phyloP scores from a whole-genome alignment of 2,329 filamentous ascomycete species.

The Drechslerella coelobrocha region DNA sequence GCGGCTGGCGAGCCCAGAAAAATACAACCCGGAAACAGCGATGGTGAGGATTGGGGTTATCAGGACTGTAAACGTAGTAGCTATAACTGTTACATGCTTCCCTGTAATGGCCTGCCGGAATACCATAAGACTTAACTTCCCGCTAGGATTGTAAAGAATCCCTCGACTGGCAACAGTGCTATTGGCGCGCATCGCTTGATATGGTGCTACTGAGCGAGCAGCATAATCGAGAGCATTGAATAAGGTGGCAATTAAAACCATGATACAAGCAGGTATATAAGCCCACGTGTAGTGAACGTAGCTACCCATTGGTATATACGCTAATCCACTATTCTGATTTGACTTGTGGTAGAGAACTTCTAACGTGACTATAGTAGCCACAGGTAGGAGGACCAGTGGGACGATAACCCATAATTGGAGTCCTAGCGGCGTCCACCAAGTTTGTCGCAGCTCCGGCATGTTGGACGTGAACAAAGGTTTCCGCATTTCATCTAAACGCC shows the following conservation, averaged over 20 bases:
- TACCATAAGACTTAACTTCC: conserved; percentile 38
- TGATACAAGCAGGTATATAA: conserved; percentile 37
- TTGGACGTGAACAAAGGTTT: conserved; percentile 10
- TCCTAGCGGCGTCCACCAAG: conserved; percentile 46
- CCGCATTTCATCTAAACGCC: conserved; percentile 6
- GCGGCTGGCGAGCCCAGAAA: conserved; percentile 9
- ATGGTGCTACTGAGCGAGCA: conserved; percentile 34
- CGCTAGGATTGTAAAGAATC: conserved; percentile 45
- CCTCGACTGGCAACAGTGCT: conserved; percentile 40
- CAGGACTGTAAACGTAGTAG: conserved; percentile 43
- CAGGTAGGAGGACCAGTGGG: conserved; percentile 29
- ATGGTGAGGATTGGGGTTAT: conserved; percentile 48
- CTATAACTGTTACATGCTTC: conserved; percentile 45
- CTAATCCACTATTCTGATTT: conserved; percentile 23
- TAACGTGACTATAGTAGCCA: conserved; percentile 35
- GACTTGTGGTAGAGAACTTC: conserved; percentile 45
- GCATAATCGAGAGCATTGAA: conserved; percentile 50
- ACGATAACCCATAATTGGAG: conserved; percentile 45
- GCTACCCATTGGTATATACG: conserved; percentile 33
- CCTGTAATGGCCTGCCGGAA: conserved; percentile 44
- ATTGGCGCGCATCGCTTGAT: conserved; percentile 45
- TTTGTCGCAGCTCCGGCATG: not conserved
- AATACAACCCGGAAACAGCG: conserved; percentile 46
- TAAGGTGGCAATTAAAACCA: conserved; percentile 38
- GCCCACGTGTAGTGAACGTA: conserved; percentile 51